Evolutionary conservation across 805 yeast species (phyloP), one percentile per base, ranked within the genome.

Genomic region (Wickerhamiella australiensis): DNA sequence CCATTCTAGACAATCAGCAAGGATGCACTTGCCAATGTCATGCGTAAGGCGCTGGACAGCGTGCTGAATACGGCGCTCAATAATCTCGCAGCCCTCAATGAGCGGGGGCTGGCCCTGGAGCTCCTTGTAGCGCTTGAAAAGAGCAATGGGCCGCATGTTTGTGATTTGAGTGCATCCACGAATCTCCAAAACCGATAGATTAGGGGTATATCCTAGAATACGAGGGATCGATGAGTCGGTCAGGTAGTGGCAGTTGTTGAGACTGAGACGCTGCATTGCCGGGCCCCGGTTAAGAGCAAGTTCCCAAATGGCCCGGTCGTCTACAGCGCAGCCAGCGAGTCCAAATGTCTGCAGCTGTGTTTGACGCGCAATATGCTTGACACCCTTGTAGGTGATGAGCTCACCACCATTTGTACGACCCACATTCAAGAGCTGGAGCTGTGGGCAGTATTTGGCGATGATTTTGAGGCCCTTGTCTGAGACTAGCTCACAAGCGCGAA

Each of bases 271-370:
- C 56, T 77, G 78, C 3, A 88, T 58, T 4, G 67, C 58, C 1
- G 61, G 57, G 20, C 79, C 78, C 23, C 77, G 66, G 47, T 69
- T 62, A 15, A 74, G 63, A 0, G 87, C 86, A 29, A 88, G 65
- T 58, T 82, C 88, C 94, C 95, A 85, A 13, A 88, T 68, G 3
- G 84, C 72, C 40, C 77, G 71, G 66, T 88, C 95, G 6, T 84
- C 77, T 17, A 88, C 74, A 41, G 75, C 70, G 63, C 95, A 85
- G 5, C 97, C 97, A 0, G 96, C 95, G 18, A 86, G 67, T 0
- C 96, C 96, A 41, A 88, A 68, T 0, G 96, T 86, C 42, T 72
- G 69, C 42, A 81, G 70, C 18, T 66, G 61, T 49, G 86, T 80
- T 56, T 75, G 75, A 31, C 69, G 68, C 8, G 79, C 74, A 23